These are phyloP conservation scores for Candida freyschussii DNA, from an alignment of 1,139 yeast species.

Conservation along the genomic window DNA sequence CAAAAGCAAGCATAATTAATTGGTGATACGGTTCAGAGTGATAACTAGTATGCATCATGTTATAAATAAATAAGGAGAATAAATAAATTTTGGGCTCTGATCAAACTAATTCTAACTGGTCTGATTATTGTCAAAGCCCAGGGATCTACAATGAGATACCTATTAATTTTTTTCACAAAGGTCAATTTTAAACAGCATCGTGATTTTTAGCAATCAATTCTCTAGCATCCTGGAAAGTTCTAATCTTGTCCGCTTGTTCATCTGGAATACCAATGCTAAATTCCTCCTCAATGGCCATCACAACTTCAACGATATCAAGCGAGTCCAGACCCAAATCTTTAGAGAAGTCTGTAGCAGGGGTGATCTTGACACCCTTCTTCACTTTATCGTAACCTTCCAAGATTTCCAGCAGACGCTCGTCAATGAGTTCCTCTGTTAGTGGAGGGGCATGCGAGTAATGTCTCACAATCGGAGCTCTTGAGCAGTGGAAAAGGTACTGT, in stretches of 20 bases:
- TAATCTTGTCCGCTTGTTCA: conserved; percentile 76
- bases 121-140: too few species aligned
- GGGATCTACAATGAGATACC: not conserved
- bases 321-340: conserved; percentile 84
- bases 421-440: conserved; percentile 64
- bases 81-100: conserved; percentile 12
- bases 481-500: too few species aligned
- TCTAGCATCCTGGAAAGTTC: conserved; percentile 78
- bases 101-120: too few species aligned
- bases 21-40: too few species aligned
- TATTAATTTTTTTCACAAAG: not conserved
- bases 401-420: conserved; percentile 71
- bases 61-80: conserved; percentile 35
- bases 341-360: conserved; percentile 56
- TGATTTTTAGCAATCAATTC: conserved; percentile 71
- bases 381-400: conserved; percentile 79
- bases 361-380: conserved; percentile 37
- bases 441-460: conserved; percentile 60
- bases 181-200: conserved; percentile 46
- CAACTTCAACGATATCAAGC: conserved; percentile 82
- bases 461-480: too few species aligned
- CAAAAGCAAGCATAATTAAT: conserved; percentile 6
- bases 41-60: conserved; percentile 58
- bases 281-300: conserved; percentile 86
- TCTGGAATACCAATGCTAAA: conserved; percentile 78